Evolutionary conservation across 2,329 filamentous ascomycete genomes (phyloP), one percentile per base, ranked within the genome.

Genomic region (Emericellopsis atlantica): DNA sequence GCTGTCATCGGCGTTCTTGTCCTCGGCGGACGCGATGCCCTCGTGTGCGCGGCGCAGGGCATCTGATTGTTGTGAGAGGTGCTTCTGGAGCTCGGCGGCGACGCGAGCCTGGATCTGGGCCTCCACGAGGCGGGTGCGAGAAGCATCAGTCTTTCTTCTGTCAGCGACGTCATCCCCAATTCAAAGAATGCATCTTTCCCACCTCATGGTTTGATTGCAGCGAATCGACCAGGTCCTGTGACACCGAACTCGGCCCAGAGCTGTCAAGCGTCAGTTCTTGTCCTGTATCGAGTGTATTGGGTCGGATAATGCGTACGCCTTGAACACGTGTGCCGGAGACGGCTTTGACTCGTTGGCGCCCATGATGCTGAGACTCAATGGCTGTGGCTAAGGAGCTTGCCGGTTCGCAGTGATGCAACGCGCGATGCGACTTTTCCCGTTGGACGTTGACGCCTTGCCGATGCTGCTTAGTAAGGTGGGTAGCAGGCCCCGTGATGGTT

Each of bases 101-200:
- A 95, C 86, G 62, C 90, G 89, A 57, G 77, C 69, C 68, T 95
- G 89, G 61, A 95, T 81, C 54, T 90, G 82, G 48, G 92, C 78
- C 66, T 96, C 90, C 60, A 87, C 68, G 55, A 81, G 71, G 65
- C 85, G 85, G 54, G 82, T 74, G 58, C 90, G 88, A 49, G 87
- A 89, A 45, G 81, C 79, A 67, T 96, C 89, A 64, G 84, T 90
- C 90, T 96, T 44, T 31, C 14, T 23, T 32, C 15, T 32, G 46
- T 51, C 41, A 50, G 48, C 16, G 6, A 18, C 14, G n/a, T 21
- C 18, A 21, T 5, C 6, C 2, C 36, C n/a, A 23, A 37, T 22
- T 8, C 5, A 21, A 32, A 34, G 29, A 36, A 11, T 14, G 31
- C 33, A 26, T 26, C 26, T 29, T 12, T 41, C 65, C 55, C 74